Evolutionary conservation across 805 yeast genomes (phyloP).

Genomic region (Pichia membranifaciens): DNA sequence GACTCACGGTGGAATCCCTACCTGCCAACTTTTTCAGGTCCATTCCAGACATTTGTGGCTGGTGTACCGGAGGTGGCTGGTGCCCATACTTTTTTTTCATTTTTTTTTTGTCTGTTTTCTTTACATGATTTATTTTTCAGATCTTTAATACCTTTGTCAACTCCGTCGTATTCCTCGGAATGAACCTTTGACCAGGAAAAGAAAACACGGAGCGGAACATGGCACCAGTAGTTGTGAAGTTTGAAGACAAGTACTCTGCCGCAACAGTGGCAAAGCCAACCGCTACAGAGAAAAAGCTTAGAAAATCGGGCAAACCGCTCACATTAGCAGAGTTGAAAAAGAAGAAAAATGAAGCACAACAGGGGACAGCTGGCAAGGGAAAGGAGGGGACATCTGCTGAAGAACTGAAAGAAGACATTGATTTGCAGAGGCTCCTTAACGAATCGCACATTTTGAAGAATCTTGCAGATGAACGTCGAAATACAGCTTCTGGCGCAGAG

Average conservation of each 20-base stretch:
- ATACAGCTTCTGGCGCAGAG: slow-evolving; percentile 56
- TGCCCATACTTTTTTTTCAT: no score
- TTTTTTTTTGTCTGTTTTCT: neutral
- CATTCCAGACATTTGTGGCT: neutral
- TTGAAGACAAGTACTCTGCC: slow-evolving; percentile 30
- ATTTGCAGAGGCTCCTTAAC: slow-evolving; percentile 58
- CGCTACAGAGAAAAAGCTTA: slow-evolving; percentile 44
- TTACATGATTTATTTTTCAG: neutral
- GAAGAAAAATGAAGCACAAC: slow-evolving; percentile 31
- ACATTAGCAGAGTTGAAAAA: slow-evolving; percentile 36
- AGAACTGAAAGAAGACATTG: slow-evolving; percentile 51
- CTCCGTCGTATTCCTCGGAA: neutral
- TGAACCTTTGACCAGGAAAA: neutral
- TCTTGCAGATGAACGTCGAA: slow-evolving; percentile 16
- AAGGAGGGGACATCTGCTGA: slow-evolving; percentile 18
- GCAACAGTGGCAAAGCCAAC: slow-evolving; percentile 20
- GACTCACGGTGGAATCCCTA: no score
- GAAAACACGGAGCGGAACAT: slow-evolving; percentile 6
- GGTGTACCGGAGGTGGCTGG: neutral
- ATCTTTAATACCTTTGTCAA: neutral
- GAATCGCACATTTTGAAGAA: slow-evolving; percentile 64
- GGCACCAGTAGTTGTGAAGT: slow-evolving; percentile 46
- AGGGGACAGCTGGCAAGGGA: slow-evolving; percentile 20
- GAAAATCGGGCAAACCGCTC: slow-evolving; percentile 59
- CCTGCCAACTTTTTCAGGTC: neutral